A percentile compares a stretch with the other conserved stretches of the same genome.
These are phyloP conservation scores for Colletotrichum somersetense DNA, from an alignment of 2,329 filamentous ascomycete genomes.

Conservation along the genomic window DNA sequence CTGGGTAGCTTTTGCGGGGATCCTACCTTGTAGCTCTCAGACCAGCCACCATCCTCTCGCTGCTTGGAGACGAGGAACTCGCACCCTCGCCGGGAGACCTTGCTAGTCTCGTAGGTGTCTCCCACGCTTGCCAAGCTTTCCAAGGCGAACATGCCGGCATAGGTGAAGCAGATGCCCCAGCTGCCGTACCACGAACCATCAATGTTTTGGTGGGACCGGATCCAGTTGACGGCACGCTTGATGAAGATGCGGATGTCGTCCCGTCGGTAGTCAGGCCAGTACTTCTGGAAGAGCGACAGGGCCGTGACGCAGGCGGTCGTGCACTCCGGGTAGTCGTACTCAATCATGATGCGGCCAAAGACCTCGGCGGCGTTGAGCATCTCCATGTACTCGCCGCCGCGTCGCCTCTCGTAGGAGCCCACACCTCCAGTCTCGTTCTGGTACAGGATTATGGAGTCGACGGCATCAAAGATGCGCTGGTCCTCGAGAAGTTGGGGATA, in stretches of 20 bases:
- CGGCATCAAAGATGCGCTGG: slow-evolving; percentile 84
- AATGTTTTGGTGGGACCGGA: slow-evolving; percentile 79
- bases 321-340: slow-evolving; percentile 98
- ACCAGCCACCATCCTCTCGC: slow-evolving; percentile 93
- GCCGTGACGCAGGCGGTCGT: slow-evolving; percentile 95
- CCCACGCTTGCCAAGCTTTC: slow-evolving; percentile 86
- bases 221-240: slow-evolving; percentile 81
- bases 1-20: background rate
- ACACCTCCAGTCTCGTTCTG: slow-evolving; percentile 90
- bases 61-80: slow-evolving; percentile 89
- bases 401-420: slow-evolving; percentile 88
- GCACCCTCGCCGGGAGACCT: slow-evolving; percentile 79
- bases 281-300: slow-evolving; percentile 82
- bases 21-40: slow-evolving; percentile 85
- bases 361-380: slow-evolving; percentile 95
- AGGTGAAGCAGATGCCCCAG: slow-evolving; percentile 99
- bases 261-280: slow-evolving; percentile 84
- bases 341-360: slow-evolving; percentile 97
- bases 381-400: slow-evolving; percentile 84
- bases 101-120: slow-evolving; percentile 82
- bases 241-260: slow-evolving; percentile 82
- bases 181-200: slow-evolving; percentile 98
- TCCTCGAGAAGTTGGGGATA: slow-evolving; percentile 83
- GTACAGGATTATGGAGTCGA: slow-evolving; percentile 92
- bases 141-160: slow-evolving; percentile 95